Evolutionary conservation across 148 eudicot genomes (phyloP), one percentile per base, ranked within the genome.

Genomic region (Pharnaceum exiguum): DNA sequence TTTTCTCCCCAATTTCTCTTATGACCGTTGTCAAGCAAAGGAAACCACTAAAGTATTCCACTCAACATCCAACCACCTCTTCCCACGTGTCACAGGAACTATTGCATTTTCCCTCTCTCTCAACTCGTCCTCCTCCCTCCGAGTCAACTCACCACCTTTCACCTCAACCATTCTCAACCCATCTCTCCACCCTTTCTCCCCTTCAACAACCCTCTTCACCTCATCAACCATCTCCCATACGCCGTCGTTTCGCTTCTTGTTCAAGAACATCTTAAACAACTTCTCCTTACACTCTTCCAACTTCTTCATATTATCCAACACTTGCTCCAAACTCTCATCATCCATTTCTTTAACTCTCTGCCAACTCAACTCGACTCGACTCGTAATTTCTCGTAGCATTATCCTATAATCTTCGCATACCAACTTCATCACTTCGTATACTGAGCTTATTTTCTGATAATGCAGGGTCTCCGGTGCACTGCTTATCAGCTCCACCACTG

Each of bases 381-480:
- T 8, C 16, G 7, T 21, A 10, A 84, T 57, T 3, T 73, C 80
- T 5, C 81, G 61, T 53, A 79, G 68, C 7, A 68, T 64, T 28
- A 73, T 46, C 4, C 96, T 62, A 51, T 87, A 87, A 65, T 87
- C 88, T 55, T 84, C 82, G 0, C 80, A 75, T 2, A 80, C 67
- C 6, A 82, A 39, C 54, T 76, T 77, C 40, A 82, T 73, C 0
- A 66, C 71, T 25, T 84, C 84, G 47, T 77, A 76, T 27, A 87
- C 54, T 27, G 80, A 36, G 27, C 74, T 67, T 10, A 71, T 71
- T 32, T 52, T 72, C 60, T 82, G 83, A 35, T 36, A 68, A 47
- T 82, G 58, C 12, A 79, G 19, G 1, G 75, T 55, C 2, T 82
- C 80, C 0, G 96, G 96, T 5, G 80, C 69, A 17, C 42, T 55